Evolutionary conservation across 2,329 filamentous ascomycete genomes (phyloP), one percentile per base, ranked within the genome.

Genomic region (Knoxdaviesia capensis): DNA sequence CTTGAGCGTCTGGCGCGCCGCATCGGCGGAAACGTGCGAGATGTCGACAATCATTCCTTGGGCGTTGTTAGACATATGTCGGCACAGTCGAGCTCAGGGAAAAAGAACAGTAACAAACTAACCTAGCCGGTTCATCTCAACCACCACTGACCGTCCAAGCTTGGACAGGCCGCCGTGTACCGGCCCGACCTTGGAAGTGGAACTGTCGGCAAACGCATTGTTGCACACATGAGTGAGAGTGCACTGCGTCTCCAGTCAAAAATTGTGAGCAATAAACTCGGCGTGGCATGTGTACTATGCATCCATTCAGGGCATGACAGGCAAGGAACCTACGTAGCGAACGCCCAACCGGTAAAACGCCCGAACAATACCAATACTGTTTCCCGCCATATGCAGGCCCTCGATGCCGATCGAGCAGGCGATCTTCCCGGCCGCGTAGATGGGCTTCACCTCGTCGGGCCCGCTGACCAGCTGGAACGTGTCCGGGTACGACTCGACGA

Each of bases 351-450:
- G 44, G 31, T 59, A 53, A 38, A 55, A 56, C 1, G 51, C 50
- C 7, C 58, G 45, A 7, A 60, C 53, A 3, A 56, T 54, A 1
- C 52, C 52, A 5, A 56, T 54, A 5, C 52, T 54, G 39, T 58
- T 58, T 0, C 55, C 56, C 1, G 52, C 51, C 50, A 53, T 51
- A 46, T 59, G 57, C 3, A 53, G 46, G 31, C 51, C 58, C 43
- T 60, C 58, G 31, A 59, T 52, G 8, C 57, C 56, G 36, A 60
- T 58, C 1, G 52, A 54, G 38, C 56, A 56, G 5, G 56, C 55
- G 9, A 59, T 55, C 37, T 48, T 53, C 3, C 54, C 54, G 0
- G 46, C 43, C n/a, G 46, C 44, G 7, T 56, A 59, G 3, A 53
- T 47, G 4, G 40, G 30, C 32, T 50, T 50, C 2, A 57, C 53